Base-by-base conservation (phyloP, 352 stramenopile genomes). In the Globisporangium polare region DNA sequence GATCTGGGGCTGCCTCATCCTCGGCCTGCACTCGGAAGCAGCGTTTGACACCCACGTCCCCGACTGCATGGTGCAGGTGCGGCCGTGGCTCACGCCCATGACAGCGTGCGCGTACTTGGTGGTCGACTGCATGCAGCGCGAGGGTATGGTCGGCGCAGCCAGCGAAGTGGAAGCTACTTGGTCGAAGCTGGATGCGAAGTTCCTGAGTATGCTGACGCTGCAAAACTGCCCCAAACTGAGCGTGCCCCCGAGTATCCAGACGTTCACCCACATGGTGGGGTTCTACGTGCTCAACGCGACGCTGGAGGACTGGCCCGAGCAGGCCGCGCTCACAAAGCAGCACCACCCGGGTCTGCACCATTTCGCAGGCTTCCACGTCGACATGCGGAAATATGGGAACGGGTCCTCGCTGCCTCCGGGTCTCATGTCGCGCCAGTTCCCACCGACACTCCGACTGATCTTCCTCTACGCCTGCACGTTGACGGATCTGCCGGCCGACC, bases 211-310 rank as follows among this genome's bases (percentile, higher is more conserved):
- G 27, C 73, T 3, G 41, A 62, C 3, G 63, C 81, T 56, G 55
- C 68, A 13, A 53, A 78, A 49, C 39, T 85, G 75, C 9, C 15
- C 58, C 1, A 20, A 50, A 8, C 59, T 88, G 6, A 53, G 68
- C 27, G 66, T 85, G 20, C 72, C 78, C 0, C 39, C 29, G n/a
- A 53, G 55, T 15, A 15, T 80, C 9, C 31, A 52, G 0, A 55
- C 3, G 0, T 72, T 86, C 17, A 26, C 49, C 10, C 63, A 77
- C 7, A 61, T 86, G n/a, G 59, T 49, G 24, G 45, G 43, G 3
- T 52, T 89, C 5, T 65, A 75, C 24, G 47, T 87, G 0, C 80
- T 80, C 61, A 75, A 83, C 24, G 78, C 72, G 1, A 72, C 58
- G 1, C 58, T 87, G 26, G 27, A 22, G 2, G 27, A 60, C 17